Conservation (phyloP, 768 basidiomycete genomes). For the Gymnopilus junonius region DNA sequence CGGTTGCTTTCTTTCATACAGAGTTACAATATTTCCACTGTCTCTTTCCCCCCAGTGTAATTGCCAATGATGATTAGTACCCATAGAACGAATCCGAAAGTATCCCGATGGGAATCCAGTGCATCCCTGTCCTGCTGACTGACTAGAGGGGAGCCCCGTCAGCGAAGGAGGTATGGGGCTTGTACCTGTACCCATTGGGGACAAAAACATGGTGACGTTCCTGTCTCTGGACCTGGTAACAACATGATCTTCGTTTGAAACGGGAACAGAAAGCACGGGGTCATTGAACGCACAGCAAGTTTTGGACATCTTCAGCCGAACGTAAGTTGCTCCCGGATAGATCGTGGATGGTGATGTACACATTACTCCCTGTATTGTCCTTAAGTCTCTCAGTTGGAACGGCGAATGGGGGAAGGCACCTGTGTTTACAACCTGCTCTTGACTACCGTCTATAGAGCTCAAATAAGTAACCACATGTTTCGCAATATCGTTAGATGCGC, state of each 20-base stretch:
- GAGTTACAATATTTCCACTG: background rate
- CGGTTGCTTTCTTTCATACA: background rate
- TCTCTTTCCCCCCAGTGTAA: background rate
- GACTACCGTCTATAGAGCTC: too few relatives aligned
- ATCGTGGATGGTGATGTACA: background rate
- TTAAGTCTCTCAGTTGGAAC: too few relatives aligned
- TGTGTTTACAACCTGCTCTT: too few relatives aligned
- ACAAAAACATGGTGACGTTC: background rate
- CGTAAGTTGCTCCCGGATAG: background rate
- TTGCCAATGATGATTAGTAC: background rate
- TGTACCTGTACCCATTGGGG: background rate
- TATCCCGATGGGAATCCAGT: constrained; percentile 5
- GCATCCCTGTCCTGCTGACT: background rate
- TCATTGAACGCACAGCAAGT: background rate
- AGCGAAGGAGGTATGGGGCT: background rate
- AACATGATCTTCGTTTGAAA: too few relatives aligned
- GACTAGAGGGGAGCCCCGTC: background rate
- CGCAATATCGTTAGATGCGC: too few relatives aligned
- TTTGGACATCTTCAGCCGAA: background rate
- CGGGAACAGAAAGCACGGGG: background rate
- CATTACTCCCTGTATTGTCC: background rate
- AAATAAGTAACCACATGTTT: too few relatives aligned
- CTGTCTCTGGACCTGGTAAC: background rate
- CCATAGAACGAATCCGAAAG: background rate
- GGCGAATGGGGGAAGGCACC: too few relatives aligned